Percentiles rank a stretch among this genome's conserved stretches.
Conservation (phyloP, 805 yeast species). For the Candida nemodendra region DNA sequence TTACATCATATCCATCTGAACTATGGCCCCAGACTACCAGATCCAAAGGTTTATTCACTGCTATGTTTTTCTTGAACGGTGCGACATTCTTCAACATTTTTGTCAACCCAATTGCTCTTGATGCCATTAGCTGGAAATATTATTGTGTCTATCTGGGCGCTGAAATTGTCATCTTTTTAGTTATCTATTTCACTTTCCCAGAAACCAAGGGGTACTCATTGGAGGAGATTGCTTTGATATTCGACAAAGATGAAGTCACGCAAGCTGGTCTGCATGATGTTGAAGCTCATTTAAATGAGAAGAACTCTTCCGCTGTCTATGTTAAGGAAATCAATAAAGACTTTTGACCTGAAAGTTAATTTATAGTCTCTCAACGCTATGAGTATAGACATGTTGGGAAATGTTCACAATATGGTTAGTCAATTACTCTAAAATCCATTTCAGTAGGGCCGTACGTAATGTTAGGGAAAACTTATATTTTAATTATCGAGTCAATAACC, state of each 20-base stretch:
- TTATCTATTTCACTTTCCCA: constrained; percentile 44
- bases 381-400: too few species aligned
- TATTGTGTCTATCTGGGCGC: constrained; percentile 35
- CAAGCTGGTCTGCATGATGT: constrained; percentile 10
- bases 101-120: constrained; percentile 37
- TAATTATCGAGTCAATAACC: too few species aligned
- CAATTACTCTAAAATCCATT: too few species aligned
- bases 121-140: constrained; percentile 36
- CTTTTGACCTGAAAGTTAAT: too few species aligned
- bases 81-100: constrained; percentile 33
- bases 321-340: too few species aligned
- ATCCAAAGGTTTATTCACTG: constrained; percentile 18
- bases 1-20: constrained; percentile 47
- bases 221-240: constrained; percentile 56
- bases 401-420: too few species aligned
- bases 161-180: constrained; percentile 19
- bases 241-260: constrained; percentile 42
- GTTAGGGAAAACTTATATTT: too few species aligned
- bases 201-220: constrained; percentile 66
- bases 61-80: constrained; percentile 15
- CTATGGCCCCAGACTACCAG: constrained; percentile 29
- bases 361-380: too few species aligned
- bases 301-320: constrained; percentile 1
- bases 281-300: constrained; percentile 3
- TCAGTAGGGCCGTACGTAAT: too few species aligned